A percentile compares a stretch with the other conserved stretches of the same genome.
phyloP scores from a whole-genome alignment of 768 basidiomycete species.

The Dacryopinax primogenitus region DNA sequence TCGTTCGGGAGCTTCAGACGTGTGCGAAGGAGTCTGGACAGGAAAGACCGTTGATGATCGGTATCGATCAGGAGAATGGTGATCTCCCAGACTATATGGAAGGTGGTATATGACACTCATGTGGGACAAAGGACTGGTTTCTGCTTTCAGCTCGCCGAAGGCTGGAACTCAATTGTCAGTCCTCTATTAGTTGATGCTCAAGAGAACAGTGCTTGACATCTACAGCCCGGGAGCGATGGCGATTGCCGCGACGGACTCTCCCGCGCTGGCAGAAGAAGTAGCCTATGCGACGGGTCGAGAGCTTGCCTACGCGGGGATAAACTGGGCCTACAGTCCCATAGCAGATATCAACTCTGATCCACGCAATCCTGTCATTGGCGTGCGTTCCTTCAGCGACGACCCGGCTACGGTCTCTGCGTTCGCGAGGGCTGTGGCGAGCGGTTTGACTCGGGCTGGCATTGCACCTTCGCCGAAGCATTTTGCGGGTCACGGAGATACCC shows the following conservation, averaged over 20 bases:
- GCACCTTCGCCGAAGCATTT: conserved; percentile 60
- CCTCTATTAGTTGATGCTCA: too few relatives aligned
- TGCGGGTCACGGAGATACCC: conserved; percentile 62
- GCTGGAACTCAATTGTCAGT: conserved; percentile 59
- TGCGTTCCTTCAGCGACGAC: conserved; percentile 60
- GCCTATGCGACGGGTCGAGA: conserved; percentile 44
- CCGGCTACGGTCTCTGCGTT: conserved; percentile 40
- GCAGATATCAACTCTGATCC: conserved; percentile 61
- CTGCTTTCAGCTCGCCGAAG: conserved; percentile 43
- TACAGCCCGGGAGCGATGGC: conserved; percentile 63
- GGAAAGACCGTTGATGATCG: conserved; percentile 44
- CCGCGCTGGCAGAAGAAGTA: conserved; percentile 34
- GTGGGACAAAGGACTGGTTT: conserved; percentile 44
- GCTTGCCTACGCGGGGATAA: conserved; percentile 48
- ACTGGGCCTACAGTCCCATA: conserved; percentile 59
- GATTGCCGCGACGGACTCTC: conserved; percentile 41
- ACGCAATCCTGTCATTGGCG: conserved; percentile 59
- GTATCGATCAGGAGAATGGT: conserved; percentile 68
- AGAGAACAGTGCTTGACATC: neutral
- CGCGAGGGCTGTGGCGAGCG: conserved; percentile 36
- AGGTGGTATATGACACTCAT: neutral
- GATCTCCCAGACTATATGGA: conserved; percentile 6
- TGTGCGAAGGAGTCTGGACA: conserved; percentile 49
- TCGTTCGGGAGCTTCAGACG: conserved; percentile 41
- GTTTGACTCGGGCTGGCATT: conserved; percentile 38